Base-by-base conservation (phyloP, 495 filamentous ascomycete species). In the Xylaria castorea region DNA sequence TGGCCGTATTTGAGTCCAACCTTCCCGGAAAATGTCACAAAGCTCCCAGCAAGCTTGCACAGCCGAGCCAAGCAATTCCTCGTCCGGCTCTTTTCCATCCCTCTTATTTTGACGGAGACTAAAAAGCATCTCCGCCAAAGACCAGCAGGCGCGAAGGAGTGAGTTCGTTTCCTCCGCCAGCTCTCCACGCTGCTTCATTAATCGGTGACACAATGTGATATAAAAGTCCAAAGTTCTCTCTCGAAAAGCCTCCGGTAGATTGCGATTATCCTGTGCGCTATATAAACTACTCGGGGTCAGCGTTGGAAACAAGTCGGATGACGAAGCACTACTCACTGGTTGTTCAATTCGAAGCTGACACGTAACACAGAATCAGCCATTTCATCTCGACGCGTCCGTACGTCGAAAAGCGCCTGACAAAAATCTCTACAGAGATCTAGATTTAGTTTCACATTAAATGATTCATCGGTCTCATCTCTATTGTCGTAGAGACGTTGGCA, bases 41-140 rank as follows among this genome's bases (percentile, higher is more conserved):
- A 97, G 89, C 75, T 97, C 94, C 94, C 94, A 97, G 81, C 94
- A 97, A 7, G 94, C 92, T 77, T 97, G 94, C 3, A 97, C 91
- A 0, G 94, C 93, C 3, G 92, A 95, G 20, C 92, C 91, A 7
- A 97, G 86, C 8, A 97, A 84, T 75, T 96, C 94, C 77, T 95
- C 93, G 76, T 97, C 93, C 0, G 92, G 84, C 0, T 83, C 79
- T 75, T 91, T 94, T 50, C 89, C 89, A 74, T 95, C 92, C 42
- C 89, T 83, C 72, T 88, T 92, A 80, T 90, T 95, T 76, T 97
- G 94, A 5, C 94, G 92, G 25, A 97, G 86, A 79, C 92, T 97
- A 81, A 97, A 97, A 1, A 97, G 87, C 93, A 97, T 97, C 79
- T 97, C 94, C 2, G 94, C 94, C 30, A 97, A 81, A 14, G 91